Evolutionary conservation across 78 protist species (phyloP).

Genomic region (Isochrysis galbana): DNA sequence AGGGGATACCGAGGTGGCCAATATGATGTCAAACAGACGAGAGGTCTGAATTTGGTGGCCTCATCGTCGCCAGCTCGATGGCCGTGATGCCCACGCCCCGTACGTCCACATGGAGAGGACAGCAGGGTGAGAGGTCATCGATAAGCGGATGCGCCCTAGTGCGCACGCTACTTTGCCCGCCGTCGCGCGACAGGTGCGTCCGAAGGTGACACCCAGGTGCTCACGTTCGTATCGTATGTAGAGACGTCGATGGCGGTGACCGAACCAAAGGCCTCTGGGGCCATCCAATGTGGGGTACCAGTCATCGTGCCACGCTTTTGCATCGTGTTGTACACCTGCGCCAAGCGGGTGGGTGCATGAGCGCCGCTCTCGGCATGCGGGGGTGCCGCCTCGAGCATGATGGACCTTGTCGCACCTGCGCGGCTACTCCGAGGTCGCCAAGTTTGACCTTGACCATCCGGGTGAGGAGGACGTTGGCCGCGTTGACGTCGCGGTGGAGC

Average conservation of each 20-base stretch:
- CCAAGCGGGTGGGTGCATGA: neutral
- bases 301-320: conserved; percentile 55
- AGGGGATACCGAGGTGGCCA: too few relatives aligned
- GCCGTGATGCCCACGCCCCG: conserved; percentile 81
- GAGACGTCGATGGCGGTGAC: neutral
- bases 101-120: conserved; percentile 55
- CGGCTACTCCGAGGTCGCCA: conserved; percentile 30
- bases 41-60: conserved; percentile 47
- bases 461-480: neutral
- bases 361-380: neutral
- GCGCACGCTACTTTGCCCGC: neutral
- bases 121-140: neutral
- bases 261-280: conserved; percentile 62
- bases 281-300: conserved; percentile 88
- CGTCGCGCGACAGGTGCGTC: neutral
- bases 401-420: neutral
- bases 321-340: neutral
- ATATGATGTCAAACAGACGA: neutral
- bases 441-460: neutral
- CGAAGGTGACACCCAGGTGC: neutral
- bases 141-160: neutral
- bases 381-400: neutral
- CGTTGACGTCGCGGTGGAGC: conserved; percentile 8
- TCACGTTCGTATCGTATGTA: neutral
- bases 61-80: conserved; percentile 65